Base-by-base conservation (phyloP, 768 basidiomycete genomes). In the Trametes villosa region DNA sequence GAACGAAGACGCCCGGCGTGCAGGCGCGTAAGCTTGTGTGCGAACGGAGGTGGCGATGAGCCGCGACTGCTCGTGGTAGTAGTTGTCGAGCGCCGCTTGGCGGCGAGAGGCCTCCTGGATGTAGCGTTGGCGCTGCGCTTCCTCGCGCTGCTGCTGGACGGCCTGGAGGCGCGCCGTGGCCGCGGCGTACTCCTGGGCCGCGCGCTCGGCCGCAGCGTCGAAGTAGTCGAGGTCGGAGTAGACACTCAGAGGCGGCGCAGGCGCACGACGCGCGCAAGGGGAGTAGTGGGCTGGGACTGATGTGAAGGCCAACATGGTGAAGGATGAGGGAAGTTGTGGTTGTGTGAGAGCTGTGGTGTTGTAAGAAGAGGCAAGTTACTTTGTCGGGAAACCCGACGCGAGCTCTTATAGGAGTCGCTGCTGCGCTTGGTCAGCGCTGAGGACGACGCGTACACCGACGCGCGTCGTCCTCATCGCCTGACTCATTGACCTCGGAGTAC, bases 161-260 rank as follows among this genome's bases (percentile, higher is more conserved):
- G 57, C 69, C 42, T 64, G 51, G n/a, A 63, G 64, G 13, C 67
- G 64, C 9, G 64, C 65, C 11, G 59, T 62, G 18, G 67, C 67
- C 7, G 61, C 48, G 2, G 67, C 66, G 52, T 63, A 67, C 24
- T 67, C 59, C 15, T 58, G 51, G 0, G 66, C 66, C 9, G 66
- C 66, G 13, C 42, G 65, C n/a, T 61, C 47, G 17, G 59, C 57
- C 15, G 57, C 44, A 22, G 34, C 48, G 24, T 63, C 57, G 31
- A 55, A 54, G 42, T 53, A 57, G 34, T 58, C 55, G 58, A 34
- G 9, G 22, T 63, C 48, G 13, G 53, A 54, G 38, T 49, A 60
- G 15, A 44, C 8, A 13, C n/a, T n/a, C n/a, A n/a, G n/a, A n/a
- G 34, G 18, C 13, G 44, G 31, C 17, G 7, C 4, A 13, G 52